Evolutionary conservation across 768 basidiomycete species (phyloP), one percentile per base, ranked within the genome.

Genomic region (Zangia roseola): DNA sequence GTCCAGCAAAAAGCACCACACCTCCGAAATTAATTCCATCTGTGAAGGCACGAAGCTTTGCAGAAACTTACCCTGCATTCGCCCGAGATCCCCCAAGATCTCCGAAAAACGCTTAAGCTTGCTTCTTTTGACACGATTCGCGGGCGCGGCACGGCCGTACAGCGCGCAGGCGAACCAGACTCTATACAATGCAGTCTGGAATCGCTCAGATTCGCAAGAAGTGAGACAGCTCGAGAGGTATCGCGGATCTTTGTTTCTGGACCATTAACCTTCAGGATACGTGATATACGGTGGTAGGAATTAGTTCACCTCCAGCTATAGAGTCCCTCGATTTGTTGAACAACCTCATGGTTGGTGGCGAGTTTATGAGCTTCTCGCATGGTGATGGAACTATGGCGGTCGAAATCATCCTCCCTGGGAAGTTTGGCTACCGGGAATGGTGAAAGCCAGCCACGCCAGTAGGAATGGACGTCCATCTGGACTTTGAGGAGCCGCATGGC

Each of bases 191-290:
- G 64, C 70, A 5, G 49, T 36, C 9, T 53, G 54, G 36, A 71
- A 70, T 8, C 57, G 60, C n/a, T 54, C 31, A n/a, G 70, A 68
- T 48, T 76, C 74, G 7, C 19, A 21, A 2, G 36, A 24, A 10
- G 68, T 54, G 8, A 75, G 61, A n/a, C 47, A 55, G 47, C 68
- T 72, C 14, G 47, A 58, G 4, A 26, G 19, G n/a, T 63, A 70
- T 14, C 56, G 52, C 9, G 69, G 68, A 49, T 74, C 69, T 49
- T 74, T 73, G 49, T 70, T 44, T 45, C 75, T 75, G 39, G 24
- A 35, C n/a, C n/a, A n/a, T n/a, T n/a, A n/a, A n/a, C n/a, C n/a
- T n/a, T n/a, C n/a, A n/a, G n/a, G n/a, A n/a, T n/a, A n/a, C n/a
- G n/a, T n/a, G n/a, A n/a, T n/a, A n/a, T n/a, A n/a, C n/a, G n/a